Conservation (phyloP, 257 asterid genomes). For the Schizonepeta tenuifolia region DNA sequence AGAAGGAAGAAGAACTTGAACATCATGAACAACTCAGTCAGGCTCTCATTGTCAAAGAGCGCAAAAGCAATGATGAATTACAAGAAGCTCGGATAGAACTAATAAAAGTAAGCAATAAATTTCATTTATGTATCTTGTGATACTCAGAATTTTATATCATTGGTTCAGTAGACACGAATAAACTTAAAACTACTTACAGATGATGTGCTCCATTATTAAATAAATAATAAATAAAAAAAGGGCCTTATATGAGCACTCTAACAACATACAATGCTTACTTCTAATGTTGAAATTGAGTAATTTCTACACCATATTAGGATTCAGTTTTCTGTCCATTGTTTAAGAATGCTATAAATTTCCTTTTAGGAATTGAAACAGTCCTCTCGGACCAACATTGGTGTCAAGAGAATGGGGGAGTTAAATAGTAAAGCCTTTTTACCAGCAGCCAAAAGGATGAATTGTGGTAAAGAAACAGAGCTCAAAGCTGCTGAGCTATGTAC, state of each 20-base stretch:
- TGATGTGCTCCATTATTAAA: neutral
- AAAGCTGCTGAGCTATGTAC: slow-evolving; percentile 55
- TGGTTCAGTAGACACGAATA: neutral
- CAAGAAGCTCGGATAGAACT: slow-evolving; percentile 84
- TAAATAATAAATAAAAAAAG: no score
- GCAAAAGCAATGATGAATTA: slow-evolving; percentile 70
- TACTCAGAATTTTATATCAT: neutral
- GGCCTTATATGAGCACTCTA: neutral
- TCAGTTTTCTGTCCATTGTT: neutral
- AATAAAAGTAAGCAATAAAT: slow-evolving; percentile 55
- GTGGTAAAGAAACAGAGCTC: slow-evolving; percentile 46
- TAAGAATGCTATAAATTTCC: neutral
- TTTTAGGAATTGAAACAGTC: slow-evolving; percentile 45
- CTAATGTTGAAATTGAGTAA: neutral
- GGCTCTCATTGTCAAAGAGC: slow-evolving; percentile 63
- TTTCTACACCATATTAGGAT: neutral
- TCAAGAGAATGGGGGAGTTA: slow-evolving; percentile 79
- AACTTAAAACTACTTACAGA: neutral
- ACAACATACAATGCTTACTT: neutral
- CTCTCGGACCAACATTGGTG: slow-evolving; percentile 49
- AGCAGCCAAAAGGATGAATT: slow-evolving; percentile 60
- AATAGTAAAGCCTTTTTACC: slow-evolving; percentile 54
- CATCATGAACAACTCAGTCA: slow-evolving; percentile 55
- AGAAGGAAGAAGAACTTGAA: slow-evolving; percentile 69
- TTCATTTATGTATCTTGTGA: neutral